Conservation (phyloP, 1,284 basidiomycete species). For the Inonotus hispidus region DNA sequence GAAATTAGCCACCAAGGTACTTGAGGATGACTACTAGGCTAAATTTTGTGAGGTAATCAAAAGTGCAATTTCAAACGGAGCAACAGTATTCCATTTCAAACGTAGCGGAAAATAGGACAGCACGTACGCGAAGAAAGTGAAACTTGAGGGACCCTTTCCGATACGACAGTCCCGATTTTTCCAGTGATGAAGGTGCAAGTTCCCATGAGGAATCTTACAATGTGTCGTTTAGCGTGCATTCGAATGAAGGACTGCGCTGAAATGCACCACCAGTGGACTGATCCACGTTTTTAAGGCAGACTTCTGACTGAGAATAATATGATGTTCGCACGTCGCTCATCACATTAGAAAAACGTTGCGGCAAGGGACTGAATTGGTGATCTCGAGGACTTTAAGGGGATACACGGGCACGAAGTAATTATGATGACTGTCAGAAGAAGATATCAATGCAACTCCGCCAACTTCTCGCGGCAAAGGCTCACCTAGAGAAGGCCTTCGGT, state of each 20-base stretch:
- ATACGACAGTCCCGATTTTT: too few relatives aligned
- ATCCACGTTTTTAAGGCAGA: not conserved
- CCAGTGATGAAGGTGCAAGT: too few relatives aligned
- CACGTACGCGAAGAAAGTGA: too few relatives aligned
- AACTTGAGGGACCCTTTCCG: too few relatives aligned
- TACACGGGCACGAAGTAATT: not conserved
- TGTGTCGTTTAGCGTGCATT: too few relatives aligned
- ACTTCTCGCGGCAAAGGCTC: slow-evolving; percentile 12
- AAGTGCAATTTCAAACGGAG: not conserved
- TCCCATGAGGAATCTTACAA: too few relatives aligned
- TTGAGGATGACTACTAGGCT: not conserved
- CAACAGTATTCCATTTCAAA: not conserved
- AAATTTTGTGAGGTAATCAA: not conserved
- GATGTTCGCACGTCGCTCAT: not conserved
- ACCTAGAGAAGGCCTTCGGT: slow-evolving; percentile 10
- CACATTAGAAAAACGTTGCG: not conserved
- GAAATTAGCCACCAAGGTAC: not conserved
- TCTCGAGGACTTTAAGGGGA: slow-evolving; percentile 1
- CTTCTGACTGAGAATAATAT: not conserved
- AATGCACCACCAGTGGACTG: not conserved
- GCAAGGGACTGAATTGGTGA: not conserved
- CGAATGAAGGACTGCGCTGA: not conserved
- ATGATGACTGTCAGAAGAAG: not conserved
- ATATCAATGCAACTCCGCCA: slow-evolving; percentile 4
- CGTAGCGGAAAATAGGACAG: too few relatives aligned